These are phyloP conservation scores for Euphorbia pulcherrima DNA, from an alignment of 345 rosid species.

Conservation along the genomic window DNA sequence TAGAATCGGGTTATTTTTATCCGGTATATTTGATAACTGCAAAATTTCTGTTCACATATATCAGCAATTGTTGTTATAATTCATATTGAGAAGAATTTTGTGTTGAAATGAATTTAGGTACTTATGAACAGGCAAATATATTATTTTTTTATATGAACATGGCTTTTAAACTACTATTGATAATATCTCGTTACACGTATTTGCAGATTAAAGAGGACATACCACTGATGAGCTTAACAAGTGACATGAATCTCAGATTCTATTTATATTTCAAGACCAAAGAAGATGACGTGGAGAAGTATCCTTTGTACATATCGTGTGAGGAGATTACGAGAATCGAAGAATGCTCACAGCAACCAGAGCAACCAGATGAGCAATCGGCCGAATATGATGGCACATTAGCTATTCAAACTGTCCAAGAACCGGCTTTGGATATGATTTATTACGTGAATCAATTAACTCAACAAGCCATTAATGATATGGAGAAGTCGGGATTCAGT, in stretches of 20 bases:
- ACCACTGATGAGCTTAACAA: not conserved
- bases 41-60: too few species aligned
- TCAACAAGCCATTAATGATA: not conserved
- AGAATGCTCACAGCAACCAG: not conserved
- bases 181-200: not conserved
- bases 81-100: too few species aligned
- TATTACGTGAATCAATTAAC: not conserved
- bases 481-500: not conserved
- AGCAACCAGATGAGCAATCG: not conserved
- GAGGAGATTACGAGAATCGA: not conserved
- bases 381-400: not conserved
- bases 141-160: too few species aligned
- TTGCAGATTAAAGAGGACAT: not conserved
- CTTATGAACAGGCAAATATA: too few species aligned
- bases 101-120: too few species aligned
- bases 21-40: too few species aligned
- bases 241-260: not conserved
- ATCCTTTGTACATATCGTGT: not conserved
- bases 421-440: not conserved
- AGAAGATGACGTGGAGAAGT: not conserved
- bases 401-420: not conserved
- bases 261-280: not conserved
- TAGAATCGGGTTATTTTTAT: too few species aligned
- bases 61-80: too few species aligned
- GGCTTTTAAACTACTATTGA: too few species aligned